phyloP scores from a whole-genome alignment of 345 rosid genomes.

The Acer saccharum region DNA sequence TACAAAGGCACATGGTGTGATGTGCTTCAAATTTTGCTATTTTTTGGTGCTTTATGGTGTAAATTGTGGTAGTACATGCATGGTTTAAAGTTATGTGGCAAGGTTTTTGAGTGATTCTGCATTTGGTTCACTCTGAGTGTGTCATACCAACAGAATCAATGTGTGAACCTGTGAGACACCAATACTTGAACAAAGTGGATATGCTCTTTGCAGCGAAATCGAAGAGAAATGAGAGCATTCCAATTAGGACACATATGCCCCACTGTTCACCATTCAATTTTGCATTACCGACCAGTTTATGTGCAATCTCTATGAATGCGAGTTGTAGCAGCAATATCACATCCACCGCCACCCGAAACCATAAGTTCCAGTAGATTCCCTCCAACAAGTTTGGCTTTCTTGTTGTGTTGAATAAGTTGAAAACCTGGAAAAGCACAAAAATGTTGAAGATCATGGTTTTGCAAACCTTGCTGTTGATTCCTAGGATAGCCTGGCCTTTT shows the following conservation, averaged over 20 bases:
- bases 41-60: no score
- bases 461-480: not conserved
- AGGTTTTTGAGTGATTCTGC: no score
- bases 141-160: no score
- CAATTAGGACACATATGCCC: constrained; percentile 10
- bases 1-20: no score
- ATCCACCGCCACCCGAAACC: constrained; percentile 7
- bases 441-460: constrained; percentile 15
- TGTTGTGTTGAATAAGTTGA: not conserved
- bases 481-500: not conserved
- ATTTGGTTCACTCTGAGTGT: no score
- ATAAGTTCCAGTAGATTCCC: not conserved
- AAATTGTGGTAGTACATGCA: no score
- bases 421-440: constrained; percentile 3
- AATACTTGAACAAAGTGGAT: not conserved
- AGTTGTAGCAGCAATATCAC: not conserved
- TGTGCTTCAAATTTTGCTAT: no score
- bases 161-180: no score
- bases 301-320: constrained; percentile 7
- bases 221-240: not conserved
- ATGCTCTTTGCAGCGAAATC: not conserved
- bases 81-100: no score
- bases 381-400: not conserved
- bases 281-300: not conserved
- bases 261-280: constrained; percentile 3